These are phyloP conservation scores for Fraxinus ornus DNA, from an alignment of 305 asterid species.

Conservation along the genomic window DNA sequence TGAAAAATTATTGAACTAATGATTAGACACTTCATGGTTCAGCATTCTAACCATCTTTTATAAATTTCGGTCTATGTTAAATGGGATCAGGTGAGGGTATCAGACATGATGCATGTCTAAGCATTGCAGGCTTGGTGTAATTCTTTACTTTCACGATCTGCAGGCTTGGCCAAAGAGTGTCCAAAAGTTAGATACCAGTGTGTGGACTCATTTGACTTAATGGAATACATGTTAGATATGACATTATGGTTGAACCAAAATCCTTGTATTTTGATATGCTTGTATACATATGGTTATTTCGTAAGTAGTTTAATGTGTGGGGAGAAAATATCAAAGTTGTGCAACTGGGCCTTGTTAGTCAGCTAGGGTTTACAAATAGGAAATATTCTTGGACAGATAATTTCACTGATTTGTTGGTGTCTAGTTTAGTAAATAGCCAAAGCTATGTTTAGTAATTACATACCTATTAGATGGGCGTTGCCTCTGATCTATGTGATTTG, in stretches of 20 bases:
- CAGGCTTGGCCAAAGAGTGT: not conserved
- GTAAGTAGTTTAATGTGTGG: not conserved
- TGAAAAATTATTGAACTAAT: slow-evolving; percentile 42
- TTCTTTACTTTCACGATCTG: not conserved
- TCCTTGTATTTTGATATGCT: not conserved
- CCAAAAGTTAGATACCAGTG: slow-evolving; percentile 1
- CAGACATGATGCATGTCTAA: not conserved
- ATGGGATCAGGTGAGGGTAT: not conserved
- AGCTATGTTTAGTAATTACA: not conserved
- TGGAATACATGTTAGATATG: not conserved
- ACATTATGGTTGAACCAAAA: not conserved
- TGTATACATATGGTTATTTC: not conserved
- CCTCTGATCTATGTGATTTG: not conserved
- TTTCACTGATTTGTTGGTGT: not conserved
- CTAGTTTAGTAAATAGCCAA: slow-evolving; percentile 1
- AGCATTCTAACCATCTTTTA: slow-evolving; percentile 6
- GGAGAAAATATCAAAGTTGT: not conserved
- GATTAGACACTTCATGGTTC: slow-evolving; percentile 22
- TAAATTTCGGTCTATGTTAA: not conserved
- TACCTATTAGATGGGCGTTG: not conserved
- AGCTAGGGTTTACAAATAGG: not conserved
- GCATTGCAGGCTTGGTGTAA: not conserved
- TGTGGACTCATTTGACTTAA: not conserved
- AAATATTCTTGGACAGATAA: not conserved
- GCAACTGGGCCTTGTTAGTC: slow-evolving; percentile 1